Percentiles rank a stretch among this genome's conserved stretches.
These are phyloP conservation scores for Cryptosporidium felis DNA, from an alignment of 169 alveolate genomes.

Conservation along the genomic window DNA sequence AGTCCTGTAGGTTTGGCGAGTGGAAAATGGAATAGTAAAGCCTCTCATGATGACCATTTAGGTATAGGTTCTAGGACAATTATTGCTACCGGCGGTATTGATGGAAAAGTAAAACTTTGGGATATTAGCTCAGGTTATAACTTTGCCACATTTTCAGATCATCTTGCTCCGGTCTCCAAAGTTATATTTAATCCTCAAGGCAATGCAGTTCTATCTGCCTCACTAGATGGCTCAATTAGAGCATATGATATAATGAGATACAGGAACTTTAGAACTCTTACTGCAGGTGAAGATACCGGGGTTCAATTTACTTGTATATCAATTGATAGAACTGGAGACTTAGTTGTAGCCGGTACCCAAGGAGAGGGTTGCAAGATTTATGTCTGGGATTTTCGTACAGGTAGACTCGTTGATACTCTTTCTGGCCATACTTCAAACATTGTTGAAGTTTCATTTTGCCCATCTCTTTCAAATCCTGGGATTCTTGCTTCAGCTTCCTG, in stretches of 20 bases:
- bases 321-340: constrained; percentile 93
- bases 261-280: constrained; percentile 87
- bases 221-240: constrained; percentile 97
- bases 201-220: constrained; percentile 93
- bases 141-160: constrained; percentile 94
- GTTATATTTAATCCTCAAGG: constrained; percentile 91
- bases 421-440: constrained; percentile 94
- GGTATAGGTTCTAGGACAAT: constrained; percentile 87
- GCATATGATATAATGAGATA: constrained; percentile 95
- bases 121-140: constrained; percentile 93
- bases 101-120: constrained; percentile 96
- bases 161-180: constrained; percentile 91
- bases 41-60: constrained; percentile 71
- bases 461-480: constrained; percentile 80
- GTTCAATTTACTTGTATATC: constrained; percentile 94
- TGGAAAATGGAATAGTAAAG: constrained; percentile 48
- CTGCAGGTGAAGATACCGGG: constrained; percentile 72
- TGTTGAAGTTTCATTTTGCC: constrained; percentile 87
- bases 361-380: constrained; percentile 87
- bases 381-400: constrained; percentile 86
- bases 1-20: constrained; percentile 47
- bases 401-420: constrained; percentile 86
- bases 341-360: constrained; percentile 96
- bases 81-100: constrained; percentile 97
- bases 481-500: constrained; percentile 93